These are phyloP conservation scores for Pseudocercospora cruenta DNA, from an alignment of 2,329 filamentous ascomycete genomes.

Conservation along the genomic window DNA sequence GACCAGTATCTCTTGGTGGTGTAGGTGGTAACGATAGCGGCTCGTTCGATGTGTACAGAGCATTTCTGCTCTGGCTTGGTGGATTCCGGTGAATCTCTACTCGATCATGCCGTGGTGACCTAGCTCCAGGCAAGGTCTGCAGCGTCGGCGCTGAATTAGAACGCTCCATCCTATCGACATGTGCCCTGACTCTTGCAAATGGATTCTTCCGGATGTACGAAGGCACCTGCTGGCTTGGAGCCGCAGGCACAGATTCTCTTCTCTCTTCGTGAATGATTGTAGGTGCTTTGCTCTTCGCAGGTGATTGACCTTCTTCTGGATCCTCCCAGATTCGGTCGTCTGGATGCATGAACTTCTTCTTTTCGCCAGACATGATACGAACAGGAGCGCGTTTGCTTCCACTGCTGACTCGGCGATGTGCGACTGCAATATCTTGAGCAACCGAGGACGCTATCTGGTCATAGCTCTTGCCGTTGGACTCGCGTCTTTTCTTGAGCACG, in stretches of 20 bases:
- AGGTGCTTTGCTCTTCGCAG: conserved; percentile 22
- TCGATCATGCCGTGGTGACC: conserved; percentile 44
- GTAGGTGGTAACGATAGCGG: conserved; percentile 43
- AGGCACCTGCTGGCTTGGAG: conserved; percentile 32
- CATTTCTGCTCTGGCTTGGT: conserved; percentile 79
- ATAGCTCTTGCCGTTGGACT: conserved; percentile 38
- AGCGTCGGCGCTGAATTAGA: conserved; percentile 50
- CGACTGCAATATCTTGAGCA: conserved; percentile 38
- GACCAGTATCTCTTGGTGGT: conserved; percentile 35
- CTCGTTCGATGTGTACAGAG: conserved; percentile 74
- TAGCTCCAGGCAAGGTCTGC: conserved; percentile 29
- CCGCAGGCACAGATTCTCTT: conserved; percentile 10
- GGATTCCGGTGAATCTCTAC: conserved; percentile 84
- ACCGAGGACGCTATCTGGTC: conserved; percentile 41
- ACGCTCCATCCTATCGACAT: conserved; percentile 50
- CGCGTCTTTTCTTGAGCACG: conserved; percentile 27
- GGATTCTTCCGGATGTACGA: conserved; percentile 65
- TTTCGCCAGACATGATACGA: conserved; percentile 67
- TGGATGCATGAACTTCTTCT: conserved; percentile 65
- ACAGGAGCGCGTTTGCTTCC: conserved; percentile 55
- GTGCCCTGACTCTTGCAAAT: conserved; percentile 64
- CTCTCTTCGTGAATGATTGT: conserved; percentile 3
- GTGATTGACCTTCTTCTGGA: conserved; percentile 57
- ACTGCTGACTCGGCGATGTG: conserved; percentile 60
- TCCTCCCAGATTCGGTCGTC: conserved; percentile 90